phyloP scores from a whole-genome alignment of 495 filamentous ascomycete species.

The Talaromyces trachyspermus region DNA sequence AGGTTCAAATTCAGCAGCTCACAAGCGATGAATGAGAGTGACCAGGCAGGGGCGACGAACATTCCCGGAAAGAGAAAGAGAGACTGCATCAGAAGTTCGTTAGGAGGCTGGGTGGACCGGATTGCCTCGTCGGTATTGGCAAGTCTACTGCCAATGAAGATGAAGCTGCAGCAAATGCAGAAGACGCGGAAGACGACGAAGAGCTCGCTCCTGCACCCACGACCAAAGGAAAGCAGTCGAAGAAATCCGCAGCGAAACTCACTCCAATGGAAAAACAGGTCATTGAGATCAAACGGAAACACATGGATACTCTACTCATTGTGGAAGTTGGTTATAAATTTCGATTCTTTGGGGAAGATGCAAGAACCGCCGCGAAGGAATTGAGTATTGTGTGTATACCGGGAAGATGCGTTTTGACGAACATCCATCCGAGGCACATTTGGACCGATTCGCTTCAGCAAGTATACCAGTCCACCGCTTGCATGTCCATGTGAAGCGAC shows the following conservation, averaged over 20 bases:
- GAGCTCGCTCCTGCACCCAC: slow-evolving; percentile 36
- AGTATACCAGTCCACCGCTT: slow-evolving; percentile 91
- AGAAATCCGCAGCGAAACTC: slow-evolving; percentile 65
- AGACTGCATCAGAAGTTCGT: slow-evolving; percentile 81
- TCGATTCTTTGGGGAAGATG: slow-evolving; percentile 96
- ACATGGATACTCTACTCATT: slow-evolving; percentile 82
- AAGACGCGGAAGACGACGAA: slow-evolving; percentile 51
- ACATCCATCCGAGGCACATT: slow-evolving; percentile 88
- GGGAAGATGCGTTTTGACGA: slow-evolving; percentile 94
- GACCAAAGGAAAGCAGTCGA: slow-evolving; percentile 49
- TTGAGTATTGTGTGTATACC: slow-evolving; percentile 95
- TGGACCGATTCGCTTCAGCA: slow-evolving; percentile 88
- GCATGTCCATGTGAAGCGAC: slow-evolving; percentile 89
- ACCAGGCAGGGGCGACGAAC: slow-evolving; percentile 41
- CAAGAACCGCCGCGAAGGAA: slow-evolving; percentile 80
- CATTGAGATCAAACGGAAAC: slow-evolving; percentile 84
- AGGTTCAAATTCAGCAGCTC: slow-evolving; percentile 37
- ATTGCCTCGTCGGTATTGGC: slow-evolving; percentile 65
- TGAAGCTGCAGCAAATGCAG: slow-evolving; percentile 38
- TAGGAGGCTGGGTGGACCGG: slow-evolving; percentile 76
- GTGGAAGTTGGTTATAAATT: slow-evolving; percentile 98
- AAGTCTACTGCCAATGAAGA: slow-evolving; percentile 50
- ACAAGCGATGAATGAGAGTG: slow-evolving; percentile 13
- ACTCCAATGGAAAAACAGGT: slow-evolving; percentile 94
- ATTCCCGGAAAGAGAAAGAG: slow-evolving; percentile 47